Conservation (phyloP, 1,139 yeast species). For the Scheffersomyces segobiensis region DNA sequence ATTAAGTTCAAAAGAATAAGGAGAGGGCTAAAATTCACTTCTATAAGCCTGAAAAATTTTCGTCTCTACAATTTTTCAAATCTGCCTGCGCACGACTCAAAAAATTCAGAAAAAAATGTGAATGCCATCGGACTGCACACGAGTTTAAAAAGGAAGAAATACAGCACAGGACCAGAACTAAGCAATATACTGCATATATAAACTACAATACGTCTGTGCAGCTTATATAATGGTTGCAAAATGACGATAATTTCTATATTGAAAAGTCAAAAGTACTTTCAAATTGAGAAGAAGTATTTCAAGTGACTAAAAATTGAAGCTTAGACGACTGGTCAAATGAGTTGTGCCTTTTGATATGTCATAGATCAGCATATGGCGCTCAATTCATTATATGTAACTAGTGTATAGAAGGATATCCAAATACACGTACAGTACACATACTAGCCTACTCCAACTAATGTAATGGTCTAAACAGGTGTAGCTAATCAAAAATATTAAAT, state of each 20-base stretch:
- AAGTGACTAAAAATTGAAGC: too few relatives aligned
- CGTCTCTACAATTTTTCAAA: constrained; percentile 7
- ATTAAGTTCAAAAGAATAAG: not conserved
- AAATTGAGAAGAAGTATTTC: not conserved
- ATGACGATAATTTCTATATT: not conserved
- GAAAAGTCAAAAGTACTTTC: not conserved
- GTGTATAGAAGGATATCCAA: too few relatives aligned
- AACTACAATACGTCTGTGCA: not conserved
- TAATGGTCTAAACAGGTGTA: too few relatives aligned
- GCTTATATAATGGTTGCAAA: not conserved
- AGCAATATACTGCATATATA: not conserved
- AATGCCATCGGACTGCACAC: not conserved
- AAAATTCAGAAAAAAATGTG: not conserved
- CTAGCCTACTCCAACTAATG: too few relatives aligned
- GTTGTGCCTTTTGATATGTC: too few relatives aligned
- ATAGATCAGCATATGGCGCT: too few relatives aligned
- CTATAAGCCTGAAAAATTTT: constrained; percentile 5
- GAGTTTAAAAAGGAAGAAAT: not conserved
- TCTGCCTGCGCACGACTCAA: constrained; percentile 8
- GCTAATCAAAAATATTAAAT: too few relatives aligned
- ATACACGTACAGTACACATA: too few relatives aligned
- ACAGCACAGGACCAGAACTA: too few relatives aligned
- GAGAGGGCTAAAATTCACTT: not conserved
- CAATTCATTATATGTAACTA: too few relatives aligned
- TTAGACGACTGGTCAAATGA: too few relatives aligned